A percentile compares a stretch with the other conserved stretches of the same genome.
Evolutionary conservation across 1,284 basidiomycete genomes (phyloP).

Genomic region (Cryptococcus sp.): DNA sequence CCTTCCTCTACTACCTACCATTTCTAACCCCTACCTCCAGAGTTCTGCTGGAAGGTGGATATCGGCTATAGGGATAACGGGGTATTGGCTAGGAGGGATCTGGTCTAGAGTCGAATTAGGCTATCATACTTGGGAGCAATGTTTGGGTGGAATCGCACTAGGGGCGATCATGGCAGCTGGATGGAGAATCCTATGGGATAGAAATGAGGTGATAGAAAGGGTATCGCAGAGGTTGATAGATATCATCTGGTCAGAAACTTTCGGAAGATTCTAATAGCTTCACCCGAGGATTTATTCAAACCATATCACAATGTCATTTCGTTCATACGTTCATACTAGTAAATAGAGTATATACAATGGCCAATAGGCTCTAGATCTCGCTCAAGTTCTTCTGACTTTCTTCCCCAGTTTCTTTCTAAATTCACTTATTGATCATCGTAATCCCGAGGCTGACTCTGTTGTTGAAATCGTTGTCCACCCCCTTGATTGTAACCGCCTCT

Average conservation of each 20-base stretch:
- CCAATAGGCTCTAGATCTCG: neutral
- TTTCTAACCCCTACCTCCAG: slow-evolving; percentile 51
- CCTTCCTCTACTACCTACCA: slow-evolving; percentile 56
- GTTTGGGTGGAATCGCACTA: slow-evolving; percentile 60
- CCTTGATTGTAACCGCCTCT: slow-evolving; percentile 13
- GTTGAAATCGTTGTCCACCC: neutral
- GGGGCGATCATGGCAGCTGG: slow-evolving; percentile 57
- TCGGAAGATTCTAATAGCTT: slow-evolving; percentile 5
- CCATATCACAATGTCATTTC: neutral
- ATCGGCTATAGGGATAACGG: slow-evolving; percentile 1
- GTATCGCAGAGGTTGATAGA: slow-evolving; percentile 16
- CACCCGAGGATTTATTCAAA: neutral
- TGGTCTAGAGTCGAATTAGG: slow-evolving; percentile 71
- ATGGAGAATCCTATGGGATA: slow-evolving; percentile 51
- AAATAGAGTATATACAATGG: neutral
- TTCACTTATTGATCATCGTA: neutral
- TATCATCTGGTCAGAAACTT: slow-evolving; percentile 10
- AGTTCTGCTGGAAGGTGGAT: neutral
- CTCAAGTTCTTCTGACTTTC: neutral
- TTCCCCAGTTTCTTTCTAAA: neutral
- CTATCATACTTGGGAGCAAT: slow-evolving; percentile 72
- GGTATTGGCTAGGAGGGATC: slow-evolving; percentile 51
- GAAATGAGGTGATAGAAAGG: slow-evolving; percentile 9
- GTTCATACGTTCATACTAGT: neutral
- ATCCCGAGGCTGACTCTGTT: neutral